These are phyloP conservation scores for Naganishia cerealis DNA, from an alignment of 1,284 basidiomycete genomes.

Conservation along the genomic window DNA sequence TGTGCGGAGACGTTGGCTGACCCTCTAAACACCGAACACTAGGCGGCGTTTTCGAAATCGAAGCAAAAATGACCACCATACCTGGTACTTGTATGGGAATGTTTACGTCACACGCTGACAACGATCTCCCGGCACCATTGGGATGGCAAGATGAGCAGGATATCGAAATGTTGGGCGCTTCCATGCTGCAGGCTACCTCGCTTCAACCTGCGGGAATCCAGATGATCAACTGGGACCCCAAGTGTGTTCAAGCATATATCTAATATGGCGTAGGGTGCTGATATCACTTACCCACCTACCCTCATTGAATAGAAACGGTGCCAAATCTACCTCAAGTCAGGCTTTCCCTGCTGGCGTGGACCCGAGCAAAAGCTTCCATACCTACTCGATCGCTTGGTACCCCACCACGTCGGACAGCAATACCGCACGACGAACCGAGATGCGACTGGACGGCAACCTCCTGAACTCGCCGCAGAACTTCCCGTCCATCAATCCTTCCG, in stretches of 20 bases:
- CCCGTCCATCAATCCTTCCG: constrained; percentile 32
- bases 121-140: neutral
- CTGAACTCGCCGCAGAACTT: constrained; percentile 25
- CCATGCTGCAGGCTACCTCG: constrained; percentile 14
- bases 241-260: constrained; percentile 17
- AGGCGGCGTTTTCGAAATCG: constrained; percentile 17
- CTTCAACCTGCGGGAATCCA: constrained; percentile 35
- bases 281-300: constrained; percentile 30
- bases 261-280: neutral
- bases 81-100: constrained; percentile 18
- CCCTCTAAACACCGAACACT: neutral
- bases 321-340: constrained; percentile 9
- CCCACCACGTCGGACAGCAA: constrained; percentile 26
- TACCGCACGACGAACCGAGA: constrained; percentile 24
- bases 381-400: constrained; percentile 37
- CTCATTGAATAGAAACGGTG: constrained; percentile 1
- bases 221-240: constrained; percentile 33
- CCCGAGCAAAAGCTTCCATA: constrained; percentile 33
- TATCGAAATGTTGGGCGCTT: constrained; percentile 34
- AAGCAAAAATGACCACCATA: constrained; percentile 4
- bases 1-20: too few species aligned
- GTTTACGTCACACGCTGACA: neutral
- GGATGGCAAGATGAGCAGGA: constrained; percentile 22
- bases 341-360: constrained; percentile 31
- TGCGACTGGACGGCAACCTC: constrained; percentile 20